phyloP scores from a whole-genome alignment of 2,329 filamentous ascomycete genomes.

The Ceratocystis variospora region DNA sequence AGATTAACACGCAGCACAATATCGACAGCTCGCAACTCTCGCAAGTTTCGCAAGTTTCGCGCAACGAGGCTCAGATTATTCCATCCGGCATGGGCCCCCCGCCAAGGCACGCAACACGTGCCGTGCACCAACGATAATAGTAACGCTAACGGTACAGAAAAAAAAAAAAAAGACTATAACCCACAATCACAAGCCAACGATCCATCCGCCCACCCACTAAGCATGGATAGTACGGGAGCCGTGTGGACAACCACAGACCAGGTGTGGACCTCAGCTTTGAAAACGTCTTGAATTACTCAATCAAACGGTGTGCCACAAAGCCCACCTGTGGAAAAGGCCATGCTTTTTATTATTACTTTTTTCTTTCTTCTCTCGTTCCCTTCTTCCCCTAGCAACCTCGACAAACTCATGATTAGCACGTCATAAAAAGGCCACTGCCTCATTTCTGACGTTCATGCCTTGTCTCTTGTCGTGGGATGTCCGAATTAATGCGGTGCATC shows the following conservation, averaged over 20 bases:
- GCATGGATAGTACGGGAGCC: neutral
- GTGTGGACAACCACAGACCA: neutral
- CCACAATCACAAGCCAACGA: neutral
- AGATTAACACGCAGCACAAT: neutral
- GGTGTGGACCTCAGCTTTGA: neutral
- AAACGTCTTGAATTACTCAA: neutral
- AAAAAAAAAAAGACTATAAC: neutral
- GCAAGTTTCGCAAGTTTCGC: too few species aligned
- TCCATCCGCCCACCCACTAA: too few species aligned
- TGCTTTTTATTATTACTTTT: neutral
- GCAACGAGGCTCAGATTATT: slow-evolving; percentile 1
- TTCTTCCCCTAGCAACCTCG: neutral
- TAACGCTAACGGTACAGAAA: slow-evolving; percentile 1
- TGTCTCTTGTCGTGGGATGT: too few species aligned
- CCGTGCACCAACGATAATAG: neutral
- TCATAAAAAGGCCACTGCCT: neutral
- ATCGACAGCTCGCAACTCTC: neutral
- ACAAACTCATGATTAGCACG: neutral
- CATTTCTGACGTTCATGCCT: neutral
- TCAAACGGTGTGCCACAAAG: neutral
- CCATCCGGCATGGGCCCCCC: neutral
- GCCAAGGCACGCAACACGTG: neutral
- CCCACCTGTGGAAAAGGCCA: neutral
- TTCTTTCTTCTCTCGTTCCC: neutral
- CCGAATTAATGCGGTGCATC: too few species aligned